phyloP scores from a whole-genome alignment of 345 rosid species.

The Populus deltoides region DNA sequence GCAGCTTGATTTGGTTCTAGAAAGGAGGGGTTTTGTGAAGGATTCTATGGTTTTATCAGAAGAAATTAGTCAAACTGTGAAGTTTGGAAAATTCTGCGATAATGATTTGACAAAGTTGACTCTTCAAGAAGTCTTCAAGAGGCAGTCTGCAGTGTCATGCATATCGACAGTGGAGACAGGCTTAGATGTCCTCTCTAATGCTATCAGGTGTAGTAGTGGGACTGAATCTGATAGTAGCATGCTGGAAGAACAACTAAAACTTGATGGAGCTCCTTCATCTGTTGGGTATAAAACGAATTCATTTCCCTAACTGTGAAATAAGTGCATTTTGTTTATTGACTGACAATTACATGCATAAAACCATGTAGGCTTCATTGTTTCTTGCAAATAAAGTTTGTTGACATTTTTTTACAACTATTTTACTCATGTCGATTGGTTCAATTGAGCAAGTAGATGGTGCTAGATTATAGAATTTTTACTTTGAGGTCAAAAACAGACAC shows the following conservation, averaged over 20 bases:
- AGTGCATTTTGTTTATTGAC: not conserved
- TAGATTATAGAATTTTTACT: constrained; percentile 9
- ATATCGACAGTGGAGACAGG: constrained; percentile 42
- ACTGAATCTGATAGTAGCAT: constrained; percentile 23
- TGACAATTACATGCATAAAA: not conserved
- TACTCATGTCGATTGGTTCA: not conserved
- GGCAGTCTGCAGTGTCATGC: constrained; percentile 57
- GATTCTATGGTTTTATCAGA: not conserved
- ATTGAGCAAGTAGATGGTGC: not conserved
- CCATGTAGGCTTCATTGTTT: not conserved
- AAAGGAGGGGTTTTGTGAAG: constrained; percentile 16
- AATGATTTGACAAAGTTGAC: constrained; percentile 37
- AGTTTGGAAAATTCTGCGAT: constrained; percentile 4
- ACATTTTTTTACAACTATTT: too few species aligned
- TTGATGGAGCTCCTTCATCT: constrained; percentile 20
- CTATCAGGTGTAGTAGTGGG: constrained; percentile 16
- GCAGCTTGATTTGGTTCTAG: constrained; percentile 1
- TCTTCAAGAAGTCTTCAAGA: constrained; percentile 37
- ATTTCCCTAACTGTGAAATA: constrained; percentile 3
- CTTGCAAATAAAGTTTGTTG: not conserved
- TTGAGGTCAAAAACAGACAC: constrained; percentile 10
- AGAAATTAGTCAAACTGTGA: constrained; percentile 5
- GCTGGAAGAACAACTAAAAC: constrained; percentile 19
- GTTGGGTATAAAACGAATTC: constrained; percentile 26
- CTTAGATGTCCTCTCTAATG: constrained; percentile 42